Evolutionary conservation across 257 asterid species (phyloP), one percentile per base, ranked within the genome.

Genomic region (Solanum boliviense): DNA sequence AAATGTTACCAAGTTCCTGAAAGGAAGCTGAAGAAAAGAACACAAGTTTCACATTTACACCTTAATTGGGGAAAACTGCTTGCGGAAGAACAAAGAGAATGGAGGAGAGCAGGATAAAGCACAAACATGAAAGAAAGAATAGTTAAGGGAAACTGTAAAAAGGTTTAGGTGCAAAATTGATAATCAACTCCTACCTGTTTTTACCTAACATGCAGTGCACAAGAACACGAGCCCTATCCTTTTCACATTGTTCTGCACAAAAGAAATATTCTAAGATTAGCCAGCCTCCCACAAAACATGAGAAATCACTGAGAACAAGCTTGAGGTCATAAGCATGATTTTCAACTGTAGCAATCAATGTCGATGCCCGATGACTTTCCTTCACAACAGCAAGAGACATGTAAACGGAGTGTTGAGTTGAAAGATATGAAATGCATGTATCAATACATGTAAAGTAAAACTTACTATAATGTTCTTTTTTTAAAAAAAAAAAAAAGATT

Each of bases 141-240:
- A 52, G 23, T 52, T 52, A 81, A 29, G 41, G 85, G 27, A 81
- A 46, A 52, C 44, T 34, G 34, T 76, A 13, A 58, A 36, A 52
- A 83, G 85, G 85, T 29, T 1, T 81, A 46, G 13, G 29, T 81
- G 85, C 27, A 81, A 15, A 81, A 81, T 29, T 81, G 39, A 81
- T 15, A 81, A 81, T 46, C 10, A 81, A 29, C 68, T 23, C 70
- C 62, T 89, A 92, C 99, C 97, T 95, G 95, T 90, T 95, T 92
- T 93, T 97, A 48, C 99, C 99, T 13, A 96, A 94, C 99, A 96
- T 96, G 93, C 99, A 96, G 87, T 96, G 99, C 58, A 96, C 98
- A 88, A 96, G 99, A 90, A 96, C 98, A 91, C 98, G 98, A 74
- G 95, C 96, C 89, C 92, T 93, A 60, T 95, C 97, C 70, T 87